Percentiles rank a stretch among this genome's conserved stretches.
Conservation (phyloP, 2,329 filamentous ascomycete species). For the Leptographium wingfieldii region DNA sequence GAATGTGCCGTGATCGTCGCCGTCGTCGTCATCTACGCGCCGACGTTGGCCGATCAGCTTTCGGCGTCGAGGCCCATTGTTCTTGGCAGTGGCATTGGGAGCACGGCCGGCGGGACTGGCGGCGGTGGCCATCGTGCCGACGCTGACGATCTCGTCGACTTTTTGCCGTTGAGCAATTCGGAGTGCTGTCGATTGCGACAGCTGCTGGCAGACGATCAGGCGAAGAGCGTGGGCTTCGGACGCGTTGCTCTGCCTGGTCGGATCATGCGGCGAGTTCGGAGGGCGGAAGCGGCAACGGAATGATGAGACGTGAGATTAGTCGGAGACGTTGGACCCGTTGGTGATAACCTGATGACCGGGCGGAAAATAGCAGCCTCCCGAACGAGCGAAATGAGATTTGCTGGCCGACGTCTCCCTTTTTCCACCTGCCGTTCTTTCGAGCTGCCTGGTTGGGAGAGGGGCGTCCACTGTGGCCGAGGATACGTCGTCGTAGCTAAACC, state of each 20-base stretch:
- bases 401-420: not conserved
- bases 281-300: not conserved
- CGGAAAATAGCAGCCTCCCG: not conserved
- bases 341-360: not conserved
- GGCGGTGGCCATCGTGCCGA: conserved; percentile 7
- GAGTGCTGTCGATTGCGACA: not conserved
- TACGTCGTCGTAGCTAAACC: not conserved
- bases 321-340: not conserved
- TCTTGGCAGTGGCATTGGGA: conserved; percentile 5
- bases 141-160: not conserved
- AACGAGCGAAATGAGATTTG: not conserved
- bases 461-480: not conserved
- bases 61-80: conserved; percentile 38
- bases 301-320: not conserved
- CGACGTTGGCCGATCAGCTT: conserved; percentile 55
- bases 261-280: conserved; percentile 2
- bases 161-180: not conserved
- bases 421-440: not conserved
- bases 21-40: conserved; percentile 52
- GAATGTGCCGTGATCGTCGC: conserved; percentile 37
- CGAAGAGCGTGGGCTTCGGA: not conserved
- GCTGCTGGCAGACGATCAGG: not conserved
- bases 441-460: not conserved
- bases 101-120: not conserved
- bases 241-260: not conserved